Conservation (phyloP, 2,329 filamentous ascomycete genomes). For the Thielaviopsis punctulata region DNA sequence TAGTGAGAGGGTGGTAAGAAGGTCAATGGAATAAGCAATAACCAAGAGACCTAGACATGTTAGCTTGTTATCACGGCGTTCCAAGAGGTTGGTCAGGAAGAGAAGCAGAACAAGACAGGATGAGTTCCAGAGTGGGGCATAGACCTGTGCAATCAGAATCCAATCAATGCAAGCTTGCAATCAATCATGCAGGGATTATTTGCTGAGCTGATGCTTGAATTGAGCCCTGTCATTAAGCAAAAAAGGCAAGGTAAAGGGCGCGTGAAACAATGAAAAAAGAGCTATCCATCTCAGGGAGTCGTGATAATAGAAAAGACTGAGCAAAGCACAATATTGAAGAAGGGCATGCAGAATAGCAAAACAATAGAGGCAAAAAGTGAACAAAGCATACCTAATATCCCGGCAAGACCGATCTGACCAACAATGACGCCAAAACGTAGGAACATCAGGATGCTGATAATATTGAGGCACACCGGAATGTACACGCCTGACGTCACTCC, state of each 20-base stretch:
- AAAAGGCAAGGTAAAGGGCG: not conserved
- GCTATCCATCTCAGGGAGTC: not conserved
- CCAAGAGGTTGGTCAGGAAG: not conserved
- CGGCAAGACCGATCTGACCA: conserved; percentile 61
- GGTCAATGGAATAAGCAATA: conserved; percentile 60
- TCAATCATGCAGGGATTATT: not conserved
- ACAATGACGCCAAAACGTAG: conserved; percentile 73
- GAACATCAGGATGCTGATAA: conserved; percentile 85
- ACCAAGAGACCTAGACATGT: conserved; percentile 44
- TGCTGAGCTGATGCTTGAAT: not conserved
- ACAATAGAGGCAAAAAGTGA: not conserved
- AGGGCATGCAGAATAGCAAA: not conserved
- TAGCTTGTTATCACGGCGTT: not conserved
- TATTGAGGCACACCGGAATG: conserved; percentile 76
- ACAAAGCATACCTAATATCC: conserved; percentile 53
- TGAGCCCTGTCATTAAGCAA: not conserved
- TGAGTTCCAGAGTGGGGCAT: not conserved
- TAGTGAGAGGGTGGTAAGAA: conserved; percentile 72
- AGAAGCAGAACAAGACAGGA: not conserved
- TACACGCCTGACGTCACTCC: conserved; percentile 67
- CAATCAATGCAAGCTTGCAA: not conserved
- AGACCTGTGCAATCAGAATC: not conserved
- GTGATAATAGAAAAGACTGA: not conserved
- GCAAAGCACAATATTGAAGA: not conserved
- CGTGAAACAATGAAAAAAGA: not conserved